Conservation (phyloP, 441 rosid genomes). For the Macaranga tanarius region DNA sequence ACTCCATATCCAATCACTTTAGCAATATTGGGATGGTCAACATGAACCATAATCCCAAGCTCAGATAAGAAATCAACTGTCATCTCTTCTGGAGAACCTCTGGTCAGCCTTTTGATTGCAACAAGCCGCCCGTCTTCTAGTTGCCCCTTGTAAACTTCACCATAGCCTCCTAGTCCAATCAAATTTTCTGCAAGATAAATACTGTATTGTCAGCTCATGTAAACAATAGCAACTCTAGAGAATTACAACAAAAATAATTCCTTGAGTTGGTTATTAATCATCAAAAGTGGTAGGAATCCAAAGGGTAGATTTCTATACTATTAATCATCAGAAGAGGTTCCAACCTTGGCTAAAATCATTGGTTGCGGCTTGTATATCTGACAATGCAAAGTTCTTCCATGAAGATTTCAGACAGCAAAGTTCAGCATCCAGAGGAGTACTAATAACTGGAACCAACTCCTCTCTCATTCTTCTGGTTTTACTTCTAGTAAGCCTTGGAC, state of each 20-base stretch:
- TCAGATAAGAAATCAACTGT: constrained; percentile 79
- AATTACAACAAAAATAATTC: too few relatives aligned
- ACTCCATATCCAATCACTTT: constrained; percentile 84
- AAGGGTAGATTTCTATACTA: too few relatives aligned
- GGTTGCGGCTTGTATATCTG: constrained; percentile 75
- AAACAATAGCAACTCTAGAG: not conserved
- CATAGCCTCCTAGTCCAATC: constrained; percentile 96
- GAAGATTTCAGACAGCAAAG: constrained; percentile 59
- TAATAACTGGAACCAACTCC: constrained; percentile 43
- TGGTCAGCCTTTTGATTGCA: constrained; percentile 69
- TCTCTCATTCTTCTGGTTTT: constrained; percentile 66
- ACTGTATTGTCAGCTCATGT: not conserved
- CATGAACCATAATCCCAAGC: constrained; percentile 90
- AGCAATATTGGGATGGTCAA: constrained; percentile 89
- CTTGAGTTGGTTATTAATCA: too few relatives aligned
- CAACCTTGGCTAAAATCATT: constrained; percentile 65
- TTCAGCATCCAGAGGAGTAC: constrained; percentile 52
- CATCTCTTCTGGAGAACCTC: constrained; percentile 90
- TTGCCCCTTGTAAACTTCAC: constrained; percentile 80
- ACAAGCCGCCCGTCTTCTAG: constrained; percentile 58
- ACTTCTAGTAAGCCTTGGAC: constrained; percentile 61
- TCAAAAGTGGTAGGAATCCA: too few relatives aligned
- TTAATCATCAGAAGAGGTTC: too few relatives aligned
- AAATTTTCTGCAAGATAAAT: constrained; percentile 48
- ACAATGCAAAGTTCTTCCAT: constrained; percentile 74